Percentiles rank a stretch among this genome's conserved stretches.
These are phyloP conservation scores for Plasmodium vinckei DNA, from an alignment of 169 alveolate species.

Conservation along the genomic window DNA sequence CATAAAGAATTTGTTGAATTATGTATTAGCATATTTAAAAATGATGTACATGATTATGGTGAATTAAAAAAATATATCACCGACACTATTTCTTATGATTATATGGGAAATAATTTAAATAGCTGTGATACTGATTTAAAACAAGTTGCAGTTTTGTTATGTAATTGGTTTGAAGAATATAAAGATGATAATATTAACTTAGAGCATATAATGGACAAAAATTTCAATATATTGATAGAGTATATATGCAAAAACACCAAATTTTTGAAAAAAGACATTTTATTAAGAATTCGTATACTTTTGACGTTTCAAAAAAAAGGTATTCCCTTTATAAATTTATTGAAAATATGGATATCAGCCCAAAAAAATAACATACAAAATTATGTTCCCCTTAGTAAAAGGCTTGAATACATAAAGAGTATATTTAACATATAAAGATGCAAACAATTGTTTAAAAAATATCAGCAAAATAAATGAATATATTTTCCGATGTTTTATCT, in stretches of 20 bases:
- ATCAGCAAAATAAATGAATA: no score
- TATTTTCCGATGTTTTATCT: no score
- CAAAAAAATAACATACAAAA: conserved; percentile 34
- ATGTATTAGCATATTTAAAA: conserved; percentile 49
- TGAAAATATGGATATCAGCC: conserved; percentile 51
- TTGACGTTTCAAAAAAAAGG: conserved; percentile 67
- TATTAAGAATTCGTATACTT: conserved; percentile 48
- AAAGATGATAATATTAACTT: not conserved
- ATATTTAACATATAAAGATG: conserved; percentile 8
- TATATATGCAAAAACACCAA: conserved; percentile 18
- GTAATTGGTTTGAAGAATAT: conserved; percentile 27
- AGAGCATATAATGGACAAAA: conserved; percentile 16
- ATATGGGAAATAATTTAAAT: conserved; percentile 19
- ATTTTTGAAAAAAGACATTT: conserved; percentile 24
- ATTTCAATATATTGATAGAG: conserved; percentile 31
- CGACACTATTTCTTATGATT: conserved; percentile 39
- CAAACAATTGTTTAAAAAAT: not conserved
- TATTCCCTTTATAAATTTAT: conserved; percentile 52
- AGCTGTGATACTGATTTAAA: conserved; percentile 17
- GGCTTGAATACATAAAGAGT: conserved; percentile 30
- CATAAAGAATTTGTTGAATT: conserved; percentile 35
- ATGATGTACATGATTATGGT: conserved; percentile 54
- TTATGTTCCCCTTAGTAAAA: conserved; percentile 41
- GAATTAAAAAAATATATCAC: conserved; percentile 33
- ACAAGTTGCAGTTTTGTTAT: conserved; percentile 16